Evolutionary conservation across 176 grass and related monocot species (phyloP), one percentile per base, ranked within the genome.

Genomic region (Eleusine indica): DNA sequence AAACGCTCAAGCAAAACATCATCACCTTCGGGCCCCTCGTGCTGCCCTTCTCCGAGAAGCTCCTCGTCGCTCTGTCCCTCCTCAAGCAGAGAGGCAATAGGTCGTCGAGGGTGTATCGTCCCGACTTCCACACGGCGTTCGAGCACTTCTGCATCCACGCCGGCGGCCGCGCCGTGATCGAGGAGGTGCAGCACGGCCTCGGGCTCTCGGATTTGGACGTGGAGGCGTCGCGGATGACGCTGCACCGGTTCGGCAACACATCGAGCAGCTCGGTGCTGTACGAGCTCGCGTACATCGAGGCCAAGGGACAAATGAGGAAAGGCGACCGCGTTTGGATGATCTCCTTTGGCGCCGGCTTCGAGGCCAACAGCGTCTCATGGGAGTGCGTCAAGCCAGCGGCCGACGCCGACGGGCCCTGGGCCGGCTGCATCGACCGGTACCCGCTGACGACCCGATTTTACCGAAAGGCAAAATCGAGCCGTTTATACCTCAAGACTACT

Each of bases 121-220:
- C 93, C 0, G 88, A 95, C 61, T 95, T 95, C 85, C 68, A 75
- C 28, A 77, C 82, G 30, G 94, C 88, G 49, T 97, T 97, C 87
- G 91, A 97, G 63, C 94, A 97, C 69, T 86, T 97, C 78, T 97
- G 94, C 91, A 89, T 97, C 58, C 91, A 97, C 41, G 87, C 82
- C 3, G 87, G 81, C 2, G 83, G 88, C 0, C 79, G 79, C 3
- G 84, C 53, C 4, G 84, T 86, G 15, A 78, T 87, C 69, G 81
- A 85, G 74, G 84, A 82, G 73, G 84, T 73, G 15, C 83, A 82
- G 84, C 29, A 46, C 2, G 79, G 84, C 3, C 84, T 87, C 21
- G 84, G 84, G 0, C 84, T 90, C 21, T 82, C 82, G 56, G 80
- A 90, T 41, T 52, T 73, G 2, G 84, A 90, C 57, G 79, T 72